Percentiles rank a stretch among this genome's conserved stretches.
phyloP scores from a whole-genome alignment of 208 protist species.

The Acanthamoeba royreba region DNA sequence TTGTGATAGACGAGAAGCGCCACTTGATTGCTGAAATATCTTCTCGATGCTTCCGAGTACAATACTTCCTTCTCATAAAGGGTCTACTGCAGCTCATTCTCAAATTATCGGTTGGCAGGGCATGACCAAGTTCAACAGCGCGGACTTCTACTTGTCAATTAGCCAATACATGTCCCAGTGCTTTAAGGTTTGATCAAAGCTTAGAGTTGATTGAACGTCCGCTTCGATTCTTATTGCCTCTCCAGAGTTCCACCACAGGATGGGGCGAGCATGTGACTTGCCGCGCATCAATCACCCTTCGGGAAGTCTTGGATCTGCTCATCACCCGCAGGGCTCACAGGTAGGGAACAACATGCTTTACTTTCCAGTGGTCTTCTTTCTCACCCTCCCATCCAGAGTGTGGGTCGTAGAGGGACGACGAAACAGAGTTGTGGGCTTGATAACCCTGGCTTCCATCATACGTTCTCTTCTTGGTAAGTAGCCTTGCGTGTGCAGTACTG shows the following conservation, averaged over 20 bases:
- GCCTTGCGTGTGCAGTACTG: not conserved
- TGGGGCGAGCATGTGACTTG: not conserved
- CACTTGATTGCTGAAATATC: conserved; percentile 12
- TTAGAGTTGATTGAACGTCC: not conserved
- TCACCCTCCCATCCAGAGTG: not conserved
- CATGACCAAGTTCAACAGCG: not conserved
- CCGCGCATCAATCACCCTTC: not conserved
- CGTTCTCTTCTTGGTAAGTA: not conserved
- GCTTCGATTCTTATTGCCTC: not conserved
- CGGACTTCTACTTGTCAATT: not conserved
- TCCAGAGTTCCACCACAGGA: not conserved
- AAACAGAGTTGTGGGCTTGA: not conserved
- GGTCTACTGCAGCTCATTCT: not conserved
- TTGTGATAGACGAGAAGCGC: not conserved
- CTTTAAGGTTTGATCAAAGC: not conserved
- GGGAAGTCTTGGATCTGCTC: not conserved
- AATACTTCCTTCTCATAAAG: not conserved
- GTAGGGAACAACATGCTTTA: not conserved
- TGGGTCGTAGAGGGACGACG: conserved; percentile 10
- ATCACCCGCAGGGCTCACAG: not conserved
- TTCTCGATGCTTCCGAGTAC: not conserved
- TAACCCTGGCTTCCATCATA: conserved; percentile 9
- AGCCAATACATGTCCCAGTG: not conserved
- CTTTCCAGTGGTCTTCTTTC: not conserved
- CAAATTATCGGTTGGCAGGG: not conserved